Base-by-base conservation (phyloP, 179 eudicot species). In the Beta lomatogona region DNA sequence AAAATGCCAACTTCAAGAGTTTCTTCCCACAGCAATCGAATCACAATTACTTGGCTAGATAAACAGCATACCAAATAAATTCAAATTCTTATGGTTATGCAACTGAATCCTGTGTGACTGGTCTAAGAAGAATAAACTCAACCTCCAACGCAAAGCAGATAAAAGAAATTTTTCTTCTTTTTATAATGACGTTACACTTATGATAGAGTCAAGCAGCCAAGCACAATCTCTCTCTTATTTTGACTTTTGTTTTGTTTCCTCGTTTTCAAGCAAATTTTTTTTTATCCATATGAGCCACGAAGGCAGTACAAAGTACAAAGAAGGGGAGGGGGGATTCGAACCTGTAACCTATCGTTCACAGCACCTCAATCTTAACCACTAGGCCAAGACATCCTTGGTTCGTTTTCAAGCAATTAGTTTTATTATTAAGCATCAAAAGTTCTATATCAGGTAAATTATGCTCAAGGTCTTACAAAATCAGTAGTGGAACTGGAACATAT, bases 71-170 rank as follows among this genome's bases (percentile, higher is more conserved):
- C 6, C 63, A 52, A 50, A 5, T 25, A 9, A 6, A 2, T 14
- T n/a, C 36, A 55, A 81, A 28, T 31, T 31, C 10, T 65, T 44
- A 77, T 59, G 61, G 66, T 41, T 71, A 45, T 22, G 75, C 21
- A 36, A 28, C 2, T 68, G 9, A 76, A 41, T 48, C 19, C 46
- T 80, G 14, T 14, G 5, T 48, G 22, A 50, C 58, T 75, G 25
- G 75, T 9, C 65, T 21, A 66, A 18, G 69, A 19, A 22, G 69
- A 54, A 41, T 69, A 36, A 71, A 31, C 54, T 31, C 60, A 50
- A 28, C 71, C 60, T 10, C 31, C 4, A 8, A 48, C 58, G 36
- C 28, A 64, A 61, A 80, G 9, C 15, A 63, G 19, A 69, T 22
- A 80, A 61, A 4, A 52, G 68, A 59, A 48, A 48, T 9, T 48